Base-by-base conservation (phyloP, 441 rosid species). In the Populus trichocarpa region DNA sequence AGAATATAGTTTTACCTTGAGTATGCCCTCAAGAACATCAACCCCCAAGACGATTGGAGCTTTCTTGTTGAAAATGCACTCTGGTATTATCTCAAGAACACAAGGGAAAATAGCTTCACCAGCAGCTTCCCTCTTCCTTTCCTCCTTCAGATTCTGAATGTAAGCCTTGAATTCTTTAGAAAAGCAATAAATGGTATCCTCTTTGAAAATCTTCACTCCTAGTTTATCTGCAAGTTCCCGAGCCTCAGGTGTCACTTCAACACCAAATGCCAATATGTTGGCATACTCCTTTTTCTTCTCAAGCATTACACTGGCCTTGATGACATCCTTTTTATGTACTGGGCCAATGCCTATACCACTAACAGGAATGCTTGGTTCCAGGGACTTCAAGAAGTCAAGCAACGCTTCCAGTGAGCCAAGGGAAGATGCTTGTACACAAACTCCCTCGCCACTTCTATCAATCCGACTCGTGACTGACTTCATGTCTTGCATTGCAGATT, bases 101-200 rank as follows among this genome's bases (percentile, higher is more conserved):
- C 98, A 94, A 22, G 98, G 98, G 86, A 96, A 96, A 75, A 96
- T 97, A 30, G 97, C 98, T 82, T 94, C 98, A 28, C 91, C 97
- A 0, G 97, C 98, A 73, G 98, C 88, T 88, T 93, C 98, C 85
- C 77, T 94, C 91, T 90, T 93, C 85, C 91, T 93, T 88, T 92
- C 99, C 83, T 94, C 33, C 33, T 32, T 32, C 33, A 32, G 33
- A 32, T 32, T 32, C 33, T 32, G 33, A 32, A 32, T 32, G 33
- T 32, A 32, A 32, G 33, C 33, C 33, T 32, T 32, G 33, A 32
- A 32, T 32, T 32, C 33, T 32, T 32, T 32, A 32, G 33, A 32
- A 32, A 32, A 4, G 33, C 33, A 32, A 32, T 32, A 32, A 32
- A 32, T 32, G 33, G 33, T 32, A 32, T 32, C 33, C 33, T 32